Base-by-base conservation (phyloP, 1,284 basidiomycete species). In the Coriolopsis trogii region DNA sequence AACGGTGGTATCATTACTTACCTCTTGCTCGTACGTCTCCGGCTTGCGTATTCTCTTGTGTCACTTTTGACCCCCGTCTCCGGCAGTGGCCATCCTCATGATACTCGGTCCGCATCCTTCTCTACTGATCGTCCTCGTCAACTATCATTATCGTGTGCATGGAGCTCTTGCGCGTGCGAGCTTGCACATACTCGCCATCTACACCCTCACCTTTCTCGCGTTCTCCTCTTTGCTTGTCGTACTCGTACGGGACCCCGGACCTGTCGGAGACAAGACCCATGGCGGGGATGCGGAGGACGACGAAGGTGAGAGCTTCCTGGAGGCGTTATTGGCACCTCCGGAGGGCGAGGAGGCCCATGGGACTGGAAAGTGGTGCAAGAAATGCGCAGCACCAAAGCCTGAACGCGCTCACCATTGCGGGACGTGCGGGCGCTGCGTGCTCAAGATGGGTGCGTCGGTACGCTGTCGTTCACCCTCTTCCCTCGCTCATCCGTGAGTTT, bases 371-470 rank as follows among this genome's bases (percentile, higher is more conserved):
- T 92, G 89, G 87, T 92, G 89, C 68, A 77, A 81, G 49, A 85
- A 82, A 53, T 92, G 89, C 63, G 85, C 82, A 79, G 83, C 78
- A 21, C 82, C 85, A 0, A 93, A 92, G 70, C 91, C 91, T 3
- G 91, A 94, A 64, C 74, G 93, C 47, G 76, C 89, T 7, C 93
- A 95, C 67, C 93, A 95, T 50, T 70, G 63, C 40, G 61, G 67
- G 51, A 48, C 59, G 3, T 95, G 93, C 66, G 79, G 83, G 34
- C 77, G 86, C 34, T 95, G 93, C 67, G 85, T 92, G 7, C 72
- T 95, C 38, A 94, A 93, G 73, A 90, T 94, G 85, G 88, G 91
- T 89, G 46, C 49, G 82, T 68, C 55, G 38, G 52, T 50, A 33
- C 39, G 52, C 58, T 61, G 63, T 63, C 28, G 7, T 30, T 30